Base-by-base conservation (phyloP, 805 yeast genomes). In the Ogataea pignaliae region DNA sequence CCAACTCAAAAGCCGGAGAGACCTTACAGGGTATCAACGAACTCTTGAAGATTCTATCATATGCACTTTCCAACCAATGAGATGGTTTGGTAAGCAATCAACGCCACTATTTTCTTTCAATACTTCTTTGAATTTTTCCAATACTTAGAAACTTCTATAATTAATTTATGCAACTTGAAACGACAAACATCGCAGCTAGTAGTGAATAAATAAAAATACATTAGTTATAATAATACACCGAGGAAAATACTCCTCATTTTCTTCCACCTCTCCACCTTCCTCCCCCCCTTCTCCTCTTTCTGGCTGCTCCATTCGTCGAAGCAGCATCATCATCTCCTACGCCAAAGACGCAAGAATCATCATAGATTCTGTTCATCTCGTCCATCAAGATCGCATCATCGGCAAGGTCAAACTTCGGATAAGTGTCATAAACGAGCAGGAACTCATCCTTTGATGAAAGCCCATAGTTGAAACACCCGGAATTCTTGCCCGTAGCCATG, bases 1-100 rank as follows among this genome's bases (percentile, higher is more conserved):
- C 53, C 3, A 54, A 55, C 18, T 56, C 64, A 1, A 73, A 75
- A 39, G 91, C 93, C 1, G 75, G 69, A 28, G 82, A 75, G 44
- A 79, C 79, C 37, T 78, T 83, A 21, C 72, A 74, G 47, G 93
- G 93, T 53, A 74, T 81, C 49, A 85, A 85, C 55, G 88, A 84
- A 53, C 66, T 86, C 37, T 72, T 85, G 54, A 69, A 73, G 15
- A 66, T 85, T 31, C 65, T 85, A 29, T 51, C 62, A 1, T 52
- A 42, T 40, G 57, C 49, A 5, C 48, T 37, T 11, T n/a, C 46
- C 21, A 40, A 36, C 10, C 32, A 15, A n/a, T 29, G 2, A n/a
- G n/a, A n/a, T n/a, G n/a, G n/a, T n/a, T n/a, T n/a, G n/a, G 7
- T 32, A n/a, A n/a, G n/a, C n/a, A n/a, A n/a, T n/a, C n/a, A n/a